Evolutionary conservation across 345 rosid genomes (phyloP).

Genomic region (Lepidium sativum): DNA sequence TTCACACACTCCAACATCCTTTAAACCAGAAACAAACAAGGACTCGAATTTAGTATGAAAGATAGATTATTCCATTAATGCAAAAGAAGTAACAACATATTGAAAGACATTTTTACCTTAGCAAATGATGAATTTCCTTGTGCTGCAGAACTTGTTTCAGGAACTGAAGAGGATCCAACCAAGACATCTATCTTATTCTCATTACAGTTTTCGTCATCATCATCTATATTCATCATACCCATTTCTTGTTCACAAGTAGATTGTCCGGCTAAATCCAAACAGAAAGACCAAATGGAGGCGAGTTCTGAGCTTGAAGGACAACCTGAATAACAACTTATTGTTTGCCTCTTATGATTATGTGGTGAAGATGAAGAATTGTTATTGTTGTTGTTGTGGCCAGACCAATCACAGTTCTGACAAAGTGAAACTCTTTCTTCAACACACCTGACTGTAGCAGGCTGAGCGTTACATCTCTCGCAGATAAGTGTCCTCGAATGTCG

Average conservation of each 20-base stretch:
- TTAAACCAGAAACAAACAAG: conserved; percentile 2
- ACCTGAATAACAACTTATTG: conserved; percentile 72
- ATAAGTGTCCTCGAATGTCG: conserved; percentile 82
- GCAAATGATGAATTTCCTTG: conserved; percentile 33
- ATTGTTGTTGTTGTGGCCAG: conserved; percentile 53
- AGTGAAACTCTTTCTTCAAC: conserved; percentile 67
- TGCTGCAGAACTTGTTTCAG: conserved; percentile 32
- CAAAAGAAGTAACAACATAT: neutral
- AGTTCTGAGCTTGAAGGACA: conserved; percentile 90
- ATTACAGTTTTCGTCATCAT: conserved; percentile 36
- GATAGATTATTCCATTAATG: neutral
- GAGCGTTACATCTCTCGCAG: conserved; percentile 85
- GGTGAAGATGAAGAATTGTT: conserved; percentile 30
- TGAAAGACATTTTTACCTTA: conserved; percentile 38
- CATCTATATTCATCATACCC: conserved; percentile 83
- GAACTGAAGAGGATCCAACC: conserved; percentile 12
- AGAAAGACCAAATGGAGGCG: conserved; percentile 84
- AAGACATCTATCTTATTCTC: conserved; percentile 30
- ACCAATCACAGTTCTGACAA: conserved; percentile 98
- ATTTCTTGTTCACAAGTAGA: conserved; percentile 67
- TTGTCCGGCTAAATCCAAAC: conserved; percentile 41
- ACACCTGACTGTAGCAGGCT: conserved; percentile 80
- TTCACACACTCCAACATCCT: conserved; percentile 28
- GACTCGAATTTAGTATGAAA: neutral
- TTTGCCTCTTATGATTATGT: conserved; percentile 62